phyloP scores from a whole-genome alignment of 139 green algal genomes.

The Chlamydomonas urium region DNA sequence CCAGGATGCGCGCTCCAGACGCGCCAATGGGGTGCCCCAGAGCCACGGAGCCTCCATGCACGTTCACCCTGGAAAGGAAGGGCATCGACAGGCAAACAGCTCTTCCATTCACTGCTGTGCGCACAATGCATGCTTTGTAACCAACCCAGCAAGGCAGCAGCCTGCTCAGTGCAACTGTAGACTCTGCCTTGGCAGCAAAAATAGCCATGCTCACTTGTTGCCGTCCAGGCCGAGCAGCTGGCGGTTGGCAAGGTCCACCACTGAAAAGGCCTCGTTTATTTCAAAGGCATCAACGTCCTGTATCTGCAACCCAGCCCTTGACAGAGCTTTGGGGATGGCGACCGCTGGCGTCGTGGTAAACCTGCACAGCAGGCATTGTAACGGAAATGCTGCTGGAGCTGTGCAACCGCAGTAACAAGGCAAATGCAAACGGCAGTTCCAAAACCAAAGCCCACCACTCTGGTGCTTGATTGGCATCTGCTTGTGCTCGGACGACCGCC shows the following conservation, averaged over 20 bases:
- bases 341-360: constrained; percentile 81
- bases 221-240: constrained; percentile 31
- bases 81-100: too few relatives aligned
- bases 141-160: too few relatives aligned
- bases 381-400: not conserved
- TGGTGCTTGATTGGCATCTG: constrained; percentile 24
- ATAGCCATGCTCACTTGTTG: constrained; percentile 10
- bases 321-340: constrained; percentile 64
- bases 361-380: constrained; percentile 27
- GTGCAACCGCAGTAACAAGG: not conserved
- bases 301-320: constrained; percentile 30
- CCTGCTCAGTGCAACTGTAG: too few relatives aligned
- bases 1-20: constrained; percentile 74
- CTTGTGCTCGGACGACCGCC: constrained; percentile 55
- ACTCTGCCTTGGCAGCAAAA: too few relatives aligned
- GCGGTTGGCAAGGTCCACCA: constrained; percentile 54
- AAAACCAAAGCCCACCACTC: constrained; percentile 14
- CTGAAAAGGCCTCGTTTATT: constrained; percentile 93
- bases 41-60: constrained; percentile 81
- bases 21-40: constrained; percentile 86
- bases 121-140: too few relatives aligned
- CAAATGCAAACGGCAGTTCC: not conserved
- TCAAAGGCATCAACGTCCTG: constrained; percentile 72
- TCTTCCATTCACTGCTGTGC: too few relatives aligned
- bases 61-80: constrained; percentile 72